These are phyloP conservation scores for Vaccinium vitisidaea DNA, from an alignment of 148 eudicot species.

Conservation along the genomic window DNA sequence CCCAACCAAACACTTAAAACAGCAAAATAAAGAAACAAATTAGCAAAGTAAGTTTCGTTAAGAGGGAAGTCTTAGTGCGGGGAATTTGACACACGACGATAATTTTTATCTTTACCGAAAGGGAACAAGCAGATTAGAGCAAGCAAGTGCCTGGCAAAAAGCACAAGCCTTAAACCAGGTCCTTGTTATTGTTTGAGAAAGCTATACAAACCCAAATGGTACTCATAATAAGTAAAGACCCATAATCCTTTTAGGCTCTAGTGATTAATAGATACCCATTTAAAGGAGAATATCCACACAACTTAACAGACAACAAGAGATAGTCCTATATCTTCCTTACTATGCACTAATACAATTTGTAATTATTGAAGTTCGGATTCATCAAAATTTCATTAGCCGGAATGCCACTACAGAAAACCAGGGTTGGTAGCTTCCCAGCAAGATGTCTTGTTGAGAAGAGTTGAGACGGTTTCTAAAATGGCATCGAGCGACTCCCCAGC, in stretches of 20 bases:
- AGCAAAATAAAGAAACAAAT: too few species aligned
- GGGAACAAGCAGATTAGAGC: background rate
- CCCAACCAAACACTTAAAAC: background rate
- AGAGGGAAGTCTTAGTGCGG: background rate
- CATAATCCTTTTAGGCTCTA: background rate
- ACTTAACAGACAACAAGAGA: constrained; percentile 12
- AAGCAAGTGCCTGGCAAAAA: background rate
- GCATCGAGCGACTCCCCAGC: constrained; percentile 6
- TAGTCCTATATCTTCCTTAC: constrained; percentile 14
- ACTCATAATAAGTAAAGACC: background rate
- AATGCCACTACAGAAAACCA: constrained; percentile 12
- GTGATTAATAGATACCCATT: background rate
- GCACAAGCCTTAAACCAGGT: background rate
- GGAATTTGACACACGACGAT: background rate
- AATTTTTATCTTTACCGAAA: background rate
- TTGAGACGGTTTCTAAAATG: background rate
- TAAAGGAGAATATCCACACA: background rate
- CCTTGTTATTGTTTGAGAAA: background rate
- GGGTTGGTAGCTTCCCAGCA: background rate
- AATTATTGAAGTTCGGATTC: constrained; percentile 10
- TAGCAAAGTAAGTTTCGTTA: background rate
- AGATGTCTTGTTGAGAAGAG: background rate
- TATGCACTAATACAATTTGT: background rate
- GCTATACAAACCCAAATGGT: constrained; percentile 6
- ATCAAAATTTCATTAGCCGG: constrained; percentile 27